Percentiles rank a stretch among this genome's conserved stretches.
Evolutionary conservation across 805 yeast genomes (phyloP).

Genomic region (Starmerella floricola): DNA sequence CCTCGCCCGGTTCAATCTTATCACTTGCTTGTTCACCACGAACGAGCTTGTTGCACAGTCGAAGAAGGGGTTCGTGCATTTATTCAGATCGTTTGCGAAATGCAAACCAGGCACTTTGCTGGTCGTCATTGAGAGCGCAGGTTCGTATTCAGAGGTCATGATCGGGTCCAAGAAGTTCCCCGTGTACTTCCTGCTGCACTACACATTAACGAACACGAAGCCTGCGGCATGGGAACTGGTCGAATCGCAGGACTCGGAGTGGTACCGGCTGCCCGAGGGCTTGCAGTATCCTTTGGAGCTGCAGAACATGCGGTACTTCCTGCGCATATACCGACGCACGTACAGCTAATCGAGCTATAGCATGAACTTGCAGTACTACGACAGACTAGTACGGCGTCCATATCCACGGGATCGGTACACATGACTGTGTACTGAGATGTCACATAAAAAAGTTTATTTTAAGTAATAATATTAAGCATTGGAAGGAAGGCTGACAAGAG

Average conservation of each 20-base stretch:
- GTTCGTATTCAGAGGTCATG: slow-evolving; percentile 70
- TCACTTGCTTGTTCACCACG: slow-evolving; percentile 73
- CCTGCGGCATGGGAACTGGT: slow-evolving; percentile 47
- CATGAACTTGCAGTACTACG: no score
- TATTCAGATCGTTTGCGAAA: slow-evolving; percentile 40
- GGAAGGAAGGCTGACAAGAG: background rate
- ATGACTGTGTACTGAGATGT: no score
- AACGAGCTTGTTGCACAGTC: slow-evolving; percentile 72
- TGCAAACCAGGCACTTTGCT: slow-evolving; percentile 50
- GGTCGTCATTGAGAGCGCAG: slow-evolving; percentile 76
- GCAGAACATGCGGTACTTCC: slow-evolving; percentile 81
- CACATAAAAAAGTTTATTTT: background rate
- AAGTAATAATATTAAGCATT: slow-evolving; percentile 2
- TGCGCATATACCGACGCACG: slow-evolving; percentile 60
- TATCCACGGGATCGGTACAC: no score
- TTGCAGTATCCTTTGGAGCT: slow-evolving; percentile 54
- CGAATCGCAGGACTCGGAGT: slow-evolving; percentile 57
- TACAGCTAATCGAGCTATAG: no score
- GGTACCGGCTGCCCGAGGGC: slow-evolving; percentile 55
- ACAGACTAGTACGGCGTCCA: no score
- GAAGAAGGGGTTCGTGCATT: slow-evolving; percentile 45
- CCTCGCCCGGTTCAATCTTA: slow-evolving; percentile 22
- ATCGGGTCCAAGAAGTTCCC: slow-evolving; percentile 72
- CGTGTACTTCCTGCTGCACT: slow-evolving; percentile 67
- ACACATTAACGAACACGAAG: slow-evolving; percentile 45